These are phyloP conservation scores for Physaria fendleri DNA, from an alignment of 345 rosid genomes.

Conservation along the genomic window DNA sequence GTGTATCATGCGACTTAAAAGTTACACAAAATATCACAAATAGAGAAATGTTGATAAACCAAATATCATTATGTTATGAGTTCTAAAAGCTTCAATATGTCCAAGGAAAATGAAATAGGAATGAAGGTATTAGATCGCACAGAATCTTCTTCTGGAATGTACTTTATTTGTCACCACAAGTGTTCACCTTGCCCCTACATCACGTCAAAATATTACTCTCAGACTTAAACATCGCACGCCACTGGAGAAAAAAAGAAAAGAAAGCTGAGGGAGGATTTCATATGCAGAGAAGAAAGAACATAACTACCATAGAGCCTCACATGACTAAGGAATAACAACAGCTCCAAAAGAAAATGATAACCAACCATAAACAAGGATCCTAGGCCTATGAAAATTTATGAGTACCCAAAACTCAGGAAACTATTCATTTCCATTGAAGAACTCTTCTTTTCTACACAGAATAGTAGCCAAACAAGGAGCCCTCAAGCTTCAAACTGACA, in stretches of 20 bases:
- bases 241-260: not conserved
- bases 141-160: conserved; percentile 16
- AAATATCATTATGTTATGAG: not conserved
- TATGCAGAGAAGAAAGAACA: not conserved
- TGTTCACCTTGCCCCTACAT: conserved; percentile 6
- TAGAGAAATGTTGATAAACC: not conserved
- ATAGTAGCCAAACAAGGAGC: not conserved
- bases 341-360: not conserved
- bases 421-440: not conserved
- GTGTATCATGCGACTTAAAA: conserved; percentile 9
- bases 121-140: not conserved
- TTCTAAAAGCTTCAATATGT: conserved; percentile 12
- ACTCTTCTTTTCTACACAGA: not conserved
- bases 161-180: conserved; percentile 16
- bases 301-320: not conserved
- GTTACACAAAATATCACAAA: conserved; percentile 7
- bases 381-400: not conserved
- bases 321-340: not conserved
- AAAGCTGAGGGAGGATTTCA: not conserved
- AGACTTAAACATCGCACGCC: not conserved
- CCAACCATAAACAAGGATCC: not conserved
- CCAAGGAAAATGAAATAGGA: conserved; percentile 11
- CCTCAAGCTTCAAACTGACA: not conserved
- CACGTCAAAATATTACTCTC: conserved; percentile 7
- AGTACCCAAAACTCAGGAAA: not conserved